Evolutionary conservation across 768 basidiomycete species (phyloP), one percentile per base, ranked within the genome.

Genomic region (Mycena epipterygia): DNA sequence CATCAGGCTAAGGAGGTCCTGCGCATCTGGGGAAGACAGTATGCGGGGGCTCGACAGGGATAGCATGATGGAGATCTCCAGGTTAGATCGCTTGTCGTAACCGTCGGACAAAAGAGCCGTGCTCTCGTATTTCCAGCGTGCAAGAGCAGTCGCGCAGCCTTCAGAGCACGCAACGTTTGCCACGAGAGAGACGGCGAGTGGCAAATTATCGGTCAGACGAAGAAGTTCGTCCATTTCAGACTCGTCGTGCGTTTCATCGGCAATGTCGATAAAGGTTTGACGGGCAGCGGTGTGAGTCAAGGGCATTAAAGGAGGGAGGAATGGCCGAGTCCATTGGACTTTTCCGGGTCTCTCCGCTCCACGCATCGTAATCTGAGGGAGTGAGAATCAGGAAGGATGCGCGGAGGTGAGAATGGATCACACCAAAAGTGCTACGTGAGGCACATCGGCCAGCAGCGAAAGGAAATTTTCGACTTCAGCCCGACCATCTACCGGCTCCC

Each of bases 21-120:
- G 12, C 5, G 66, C 56, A 42, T 51, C 7, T 41, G 66, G 66
- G 4, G 48, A 67, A 19, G 66, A 58, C n/a, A 49, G 33, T 11
- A 67, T 46, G 13, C 66, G 46, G 9, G 66, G 66, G 33, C 66
- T 67, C 12, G 66, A 59, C 12, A 67, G 56, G 21, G 66, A 67
- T 2, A 67, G 32, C 23, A 29, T 25, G 19, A 67, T 59, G 32
- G 66, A 67, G 13, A 51, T 48, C 46, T 67, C 66, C 19, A 67
- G 12, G 33, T 67, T 67, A 6, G 66, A 48, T n/a, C n/a, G n/a
- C n/a, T n/a, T n/a, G n/a, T n/a, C n/a, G n/a, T n/a, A n/a, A n/a
- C n/a, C n/a, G n/a, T 51, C 66, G 1, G 57, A 58, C 12, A 67
- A n/a, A 29, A 51, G 9, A 6, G 56, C 35, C 16, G 48, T 49